Base-by-base conservation (phyloP, 2,329 filamentous ascomycete genomes). In the Rosellinia necatrix region DNA sequence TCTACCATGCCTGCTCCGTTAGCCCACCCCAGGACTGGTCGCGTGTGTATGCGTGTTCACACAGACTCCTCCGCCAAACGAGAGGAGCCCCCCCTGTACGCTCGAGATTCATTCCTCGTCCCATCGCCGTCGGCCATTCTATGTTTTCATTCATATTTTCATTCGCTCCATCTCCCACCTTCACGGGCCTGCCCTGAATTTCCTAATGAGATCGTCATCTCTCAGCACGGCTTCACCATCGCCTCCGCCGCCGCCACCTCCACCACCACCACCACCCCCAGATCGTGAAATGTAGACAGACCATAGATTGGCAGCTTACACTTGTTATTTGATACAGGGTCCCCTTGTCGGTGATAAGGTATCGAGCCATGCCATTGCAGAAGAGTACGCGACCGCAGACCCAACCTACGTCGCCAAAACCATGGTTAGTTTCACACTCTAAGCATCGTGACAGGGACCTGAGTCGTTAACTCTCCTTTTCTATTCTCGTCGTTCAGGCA, bases 351-450 rank as follows among this genome's bases (percentile, higher is more conserved):
- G 91, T 66, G 82, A 88, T 59, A 90, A 89, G 74, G 85, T 86
- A 68, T 84, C 89, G 48, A 96, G 88, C 74, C 83, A 86, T 64
- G 84, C 81, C 63, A 91, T 99, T 69, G 86, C 89, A 13, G 81
- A 87, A 61, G 90, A 96, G 72, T 97, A 96, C 76, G 90, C 91
- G 59, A 89, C 89, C 73, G 92, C 91, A 59, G 92, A 97, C 72
- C 86, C 88, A 5, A 78, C 90, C 61, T 96, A 91, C 72, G 87
- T 92, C 47, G 84, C 88, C 56, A 97, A 97, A 79, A 97, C 92
- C 44, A 82, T 85, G 70, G 93, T 96, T 78, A 74, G 86, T 79
- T 55, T 61, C 60, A 44, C 44, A 17, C 49, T 38, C 37, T 37
- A 42, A 38, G 10, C 12, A 35, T 49, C 25, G 7, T 6, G 6